Conservation (phyloP, 768 basidiomycete species). For the Kwoniella botswanensis region DNA sequence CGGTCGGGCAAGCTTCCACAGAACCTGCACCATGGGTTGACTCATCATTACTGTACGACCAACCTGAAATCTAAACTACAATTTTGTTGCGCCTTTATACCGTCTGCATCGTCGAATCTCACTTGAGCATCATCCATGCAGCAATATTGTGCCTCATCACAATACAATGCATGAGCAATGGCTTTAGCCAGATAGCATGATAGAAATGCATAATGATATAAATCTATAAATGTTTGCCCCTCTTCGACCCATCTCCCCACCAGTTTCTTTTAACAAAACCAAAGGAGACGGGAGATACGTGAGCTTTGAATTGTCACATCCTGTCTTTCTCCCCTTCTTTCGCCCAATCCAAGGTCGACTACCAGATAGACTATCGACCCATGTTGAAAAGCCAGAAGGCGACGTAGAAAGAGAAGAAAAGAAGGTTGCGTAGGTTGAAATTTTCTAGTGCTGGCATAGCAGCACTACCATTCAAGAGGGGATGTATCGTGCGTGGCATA, state of each 20-base stretch:
- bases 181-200: no score
- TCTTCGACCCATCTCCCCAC: slow-evolving; percentile 56
- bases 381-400: not conserved
- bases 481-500: no score
- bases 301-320: slow-evolving; percentile 32
- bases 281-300: slow-evolving; percentile 54
- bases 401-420: slow-evolving; percentile 1
- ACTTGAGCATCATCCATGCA: no score
- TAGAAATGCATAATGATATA: not conserved
- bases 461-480: no score
- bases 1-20: not conserved
- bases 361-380: not conserved
- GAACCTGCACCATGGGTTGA: not conserved
- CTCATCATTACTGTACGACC: not conserved
- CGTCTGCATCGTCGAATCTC: not conserved
- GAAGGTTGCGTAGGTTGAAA: not conserved
- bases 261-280: slow-evolving; percentile 1
- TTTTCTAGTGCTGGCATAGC: no score
- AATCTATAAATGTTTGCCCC: slow-evolving; percentile 36
- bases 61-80: not conserved
- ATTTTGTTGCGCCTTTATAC: not conserved
- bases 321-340: slow-evolving; percentile 22
- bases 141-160: no score
- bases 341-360: not conserved
- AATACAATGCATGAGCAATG: no score